Evolutionary conservation across 768 basidiomycete species (phyloP).

Genomic region (Leucosporidium yakuticum): DNA sequence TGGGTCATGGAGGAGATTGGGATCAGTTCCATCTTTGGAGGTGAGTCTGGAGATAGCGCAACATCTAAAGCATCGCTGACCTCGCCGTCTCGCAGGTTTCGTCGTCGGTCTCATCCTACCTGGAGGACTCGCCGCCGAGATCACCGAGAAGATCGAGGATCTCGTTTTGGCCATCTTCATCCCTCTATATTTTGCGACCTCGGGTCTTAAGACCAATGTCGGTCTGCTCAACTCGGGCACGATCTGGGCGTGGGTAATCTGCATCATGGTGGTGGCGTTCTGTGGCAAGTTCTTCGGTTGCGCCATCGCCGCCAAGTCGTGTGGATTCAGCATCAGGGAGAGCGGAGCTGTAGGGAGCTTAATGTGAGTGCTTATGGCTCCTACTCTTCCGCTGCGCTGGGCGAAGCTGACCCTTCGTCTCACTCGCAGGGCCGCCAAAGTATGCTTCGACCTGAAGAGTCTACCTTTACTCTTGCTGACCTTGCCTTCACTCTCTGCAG

Average conservation of each 20-base stretch:
- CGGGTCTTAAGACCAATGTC: constrained; percentile 74
- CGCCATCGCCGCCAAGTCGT: constrained; percentile 53
- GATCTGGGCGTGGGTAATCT: constrained; percentile 69
- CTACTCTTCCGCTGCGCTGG: no score
- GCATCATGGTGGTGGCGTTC: constrained; percentile 71
- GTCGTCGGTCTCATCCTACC: constrained; percentile 75
- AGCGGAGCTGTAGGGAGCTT: constrained; percentile 73
- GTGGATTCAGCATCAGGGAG: constrained; percentile 70
- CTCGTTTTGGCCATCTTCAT: constrained; percentile 50
- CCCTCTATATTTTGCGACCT: constrained; percentile 73
- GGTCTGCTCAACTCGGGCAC: constrained; percentile 66
- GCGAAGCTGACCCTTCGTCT: no score
- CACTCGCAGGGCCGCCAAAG: no score
- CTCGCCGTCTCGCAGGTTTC: constrained; percentile 45
- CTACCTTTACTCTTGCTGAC: no score
- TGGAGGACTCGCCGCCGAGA: constrained; percentile 66
- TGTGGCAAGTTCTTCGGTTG: constrained; percentile 72
- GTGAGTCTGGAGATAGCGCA: no score
- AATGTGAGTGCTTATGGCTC: no score
- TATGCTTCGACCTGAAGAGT: no score
- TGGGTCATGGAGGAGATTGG: constrained; percentile 86
- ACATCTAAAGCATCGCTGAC: neutral
- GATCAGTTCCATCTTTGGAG: constrained; percentile 42
- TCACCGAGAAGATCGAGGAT: constrained; percentile 84
- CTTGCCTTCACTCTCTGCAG: constrained; percentile 44